Percentiles rank a stretch among this genome's conserved stretches.
These are phyloP conservation scores for Paracorniculantispora psalliotae DNA, from an alignment of 2,329 filamentous ascomycete genomes.

Conservation along the genomic window DNA sequence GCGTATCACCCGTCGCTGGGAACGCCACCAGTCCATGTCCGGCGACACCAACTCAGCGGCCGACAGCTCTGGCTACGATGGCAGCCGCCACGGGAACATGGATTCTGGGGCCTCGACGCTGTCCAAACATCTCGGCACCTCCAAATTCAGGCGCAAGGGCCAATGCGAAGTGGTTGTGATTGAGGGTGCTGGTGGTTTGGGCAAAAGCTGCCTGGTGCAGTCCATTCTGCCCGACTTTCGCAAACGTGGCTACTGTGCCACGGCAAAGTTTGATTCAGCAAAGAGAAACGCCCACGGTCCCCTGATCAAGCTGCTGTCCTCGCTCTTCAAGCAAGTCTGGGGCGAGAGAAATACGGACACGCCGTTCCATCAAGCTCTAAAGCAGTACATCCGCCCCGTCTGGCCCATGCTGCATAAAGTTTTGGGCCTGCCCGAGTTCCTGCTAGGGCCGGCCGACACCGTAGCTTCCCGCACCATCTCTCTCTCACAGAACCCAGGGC, in stretches of 20 bases:
- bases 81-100: constrained; percentile 36
- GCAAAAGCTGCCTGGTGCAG: constrained; percentile 61
- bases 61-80: constrained; percentile 41
- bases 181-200: constrained; percentile 58
- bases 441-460: constrained; percentile 48
- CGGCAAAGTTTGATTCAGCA: constrained; percentile 61
- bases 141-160: constrained; percentile 56
- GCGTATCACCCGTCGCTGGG: constrained; percentile 42
- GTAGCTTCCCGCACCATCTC: constrained; percentile 32
- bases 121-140: constrained; percentile 49
- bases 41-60: constrained; percentile 42
- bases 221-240: constrained; percentile 57
- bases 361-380: constrained; percentile 55
- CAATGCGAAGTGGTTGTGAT: constrained; percentile 61
- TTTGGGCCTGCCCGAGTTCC: constrained; percentile 64
- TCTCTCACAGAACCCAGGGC: constrained; percentile 27
- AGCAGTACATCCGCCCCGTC: constrained; percentile 57
- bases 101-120: constrained; percentile 46
- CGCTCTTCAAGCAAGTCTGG: constrained; percentile 63
- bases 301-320: constrained; percentile 59
- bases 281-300: constrained; percentile 58
- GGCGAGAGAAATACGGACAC: constrained; percentile 62
- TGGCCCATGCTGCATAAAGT: constrained; percentile 61
- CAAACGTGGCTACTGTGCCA: constrained; percentile 59
- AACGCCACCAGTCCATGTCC: constrained; percentile 48